These are phyloP conservation scores for Wallacemonas rigidus DNA, from an alignment of 208 protist species.

Conservation along the genomic window DNA sequence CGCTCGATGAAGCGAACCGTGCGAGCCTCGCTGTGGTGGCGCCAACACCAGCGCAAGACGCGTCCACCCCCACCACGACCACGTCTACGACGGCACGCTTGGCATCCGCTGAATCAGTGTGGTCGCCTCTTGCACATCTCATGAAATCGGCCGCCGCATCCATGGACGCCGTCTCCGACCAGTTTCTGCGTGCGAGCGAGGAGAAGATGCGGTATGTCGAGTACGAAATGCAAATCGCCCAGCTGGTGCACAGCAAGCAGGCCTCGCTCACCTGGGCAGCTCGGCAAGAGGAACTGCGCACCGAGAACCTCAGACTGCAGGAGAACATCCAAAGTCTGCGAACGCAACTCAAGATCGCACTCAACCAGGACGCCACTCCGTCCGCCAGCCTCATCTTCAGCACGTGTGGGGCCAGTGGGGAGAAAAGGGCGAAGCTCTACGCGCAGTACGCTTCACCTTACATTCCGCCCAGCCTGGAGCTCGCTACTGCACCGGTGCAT, in stretches of 20 bases:
- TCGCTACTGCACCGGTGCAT: conserved; percentile 4
- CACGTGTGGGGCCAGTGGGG: conserved; percentile 1
- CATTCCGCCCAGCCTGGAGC: conserved; percentile 34
- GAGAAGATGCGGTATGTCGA: conserved; percentile 27
- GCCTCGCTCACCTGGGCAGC: conserved; percentile 33
- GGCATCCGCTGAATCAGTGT: neutral
- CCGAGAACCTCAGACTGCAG: conserved; percentile 41
- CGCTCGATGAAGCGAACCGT: neutral
- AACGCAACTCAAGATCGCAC: conserved; percentile 13
- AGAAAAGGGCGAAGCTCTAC: conserved; percentile 41
- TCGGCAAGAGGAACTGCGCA: conserved; percentile 44
- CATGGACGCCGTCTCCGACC: conserved; percentile 10
- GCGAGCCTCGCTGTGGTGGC: neutral
- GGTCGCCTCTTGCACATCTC: conserved; percentile 2
- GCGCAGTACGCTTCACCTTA: conserved; percentile 51
- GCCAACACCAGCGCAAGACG: too few species aligned
- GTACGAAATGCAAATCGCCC: conserved; percentile 41
- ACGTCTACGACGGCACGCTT: too few species aligned
- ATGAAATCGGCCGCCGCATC: neutral
- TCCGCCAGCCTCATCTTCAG: conserved; percentile 18
- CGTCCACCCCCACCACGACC: neutral
- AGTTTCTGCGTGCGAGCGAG: conserved; percentile 19
- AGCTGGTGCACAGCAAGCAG: conserved; percentile 35
- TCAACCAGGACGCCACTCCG: conserved; percentile 11
- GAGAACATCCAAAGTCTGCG: conserved; percentile 38